Conservation (phyloP, 768 basidiomycete species). For the Auriscalpium orientale region DNA sequence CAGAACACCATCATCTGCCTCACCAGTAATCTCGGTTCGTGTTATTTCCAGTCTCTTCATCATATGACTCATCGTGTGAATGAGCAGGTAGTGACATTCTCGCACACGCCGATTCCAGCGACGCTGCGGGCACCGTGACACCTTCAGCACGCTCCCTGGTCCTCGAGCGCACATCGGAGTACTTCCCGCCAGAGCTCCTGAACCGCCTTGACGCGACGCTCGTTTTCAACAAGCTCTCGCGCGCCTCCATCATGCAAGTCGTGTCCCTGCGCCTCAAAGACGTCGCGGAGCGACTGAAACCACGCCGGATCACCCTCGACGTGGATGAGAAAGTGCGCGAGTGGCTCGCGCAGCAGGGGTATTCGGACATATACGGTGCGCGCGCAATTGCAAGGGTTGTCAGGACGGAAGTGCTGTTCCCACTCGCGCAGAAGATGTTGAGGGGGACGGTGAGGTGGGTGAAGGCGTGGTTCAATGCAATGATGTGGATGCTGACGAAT, state of each 20-base stretch:
- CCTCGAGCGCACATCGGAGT: slow-evolving; percentile 63
- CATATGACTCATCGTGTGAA: background rate
- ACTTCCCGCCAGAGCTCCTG: slow-evolving; percentile 86
- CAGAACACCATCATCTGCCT: slow-evolving; percentile 89
- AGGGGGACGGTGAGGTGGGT: slow-evolving; percentile 68
- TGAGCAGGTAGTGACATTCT: slow-evolving; percentile 54
- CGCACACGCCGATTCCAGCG: slow-evolving; percentile 55
- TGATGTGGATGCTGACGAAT: background rate
- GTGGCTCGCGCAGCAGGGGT: slow-evolving; percentile 73
- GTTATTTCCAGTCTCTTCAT: background rate
- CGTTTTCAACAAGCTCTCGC: slow-evolving; percentile 87
- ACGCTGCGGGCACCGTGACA: slow-evolving; percentile 57
- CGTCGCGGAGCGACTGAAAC: slow-evolving; percentile 55
- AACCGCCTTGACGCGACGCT: slow-evolving; percentile 84
- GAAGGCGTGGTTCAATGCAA: background rate
- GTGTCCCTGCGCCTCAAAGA: slow-evolving; percentile 72
- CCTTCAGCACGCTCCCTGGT: slow-evolving; percentile 57
- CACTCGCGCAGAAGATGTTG: slow-evolving; percentile 73
- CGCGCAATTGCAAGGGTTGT: slow-evolving; percentile 85
- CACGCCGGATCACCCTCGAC: slow-evolving; percentile 63
- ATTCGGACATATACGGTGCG: slow-evolving; percentile 82
- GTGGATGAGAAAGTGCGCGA: slow-evolving; percentile 52
- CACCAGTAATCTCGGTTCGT: slow-evolving; percentile 73
- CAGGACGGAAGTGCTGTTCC: slow-evolving; percentile 73
- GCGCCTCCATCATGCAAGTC: slow-evolving; percentile 65